Base-by-base conservation (phyloP, 2,329 filamentous ascomycete species). In the Stemphylium beticola region DNA sequence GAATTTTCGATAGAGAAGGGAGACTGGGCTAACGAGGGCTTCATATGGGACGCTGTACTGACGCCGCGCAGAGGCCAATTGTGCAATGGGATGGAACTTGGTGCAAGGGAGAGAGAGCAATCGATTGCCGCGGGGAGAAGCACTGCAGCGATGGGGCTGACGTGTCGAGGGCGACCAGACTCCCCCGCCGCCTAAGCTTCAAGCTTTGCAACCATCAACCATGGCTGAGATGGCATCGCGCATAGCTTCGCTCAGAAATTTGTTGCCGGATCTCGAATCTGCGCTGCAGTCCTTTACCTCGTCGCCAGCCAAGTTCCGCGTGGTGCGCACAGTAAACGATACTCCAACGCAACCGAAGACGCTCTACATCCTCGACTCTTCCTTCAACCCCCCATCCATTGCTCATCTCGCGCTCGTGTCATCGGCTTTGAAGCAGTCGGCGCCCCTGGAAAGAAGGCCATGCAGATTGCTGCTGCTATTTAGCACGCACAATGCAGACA, bases 401-500 rank as follows among this genome's bases (percentile, higher is more conserved):
- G 86, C 85, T 9, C 85, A 88, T 65, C 75, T 82, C 15, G 76
- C 77, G 18, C 81, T 88, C 31, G 83, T 81, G 4, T 78, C 76
- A 26, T 81, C 82, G 14, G 84, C 85, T 2, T 60, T 87, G 4
- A 71, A 75, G 39, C 73, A 77, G 34, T 66, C 73, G 15, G 57
- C 61, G 11, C 41, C 46, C n/a, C 54, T 55, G n/a, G 77, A 67
- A 47, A 60, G 68, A 53, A 62, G 62, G n/a, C 77, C 78, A 4
- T 73, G 73, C 49, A 71, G 85, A 8, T 66, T 88, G 2, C 71
- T 88, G 4, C 77, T 88, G 2, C 77, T 88, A 1, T 83, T 88
- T 48, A 85, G 84, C 39, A 87, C 83, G 0, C 81, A 85, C 65
- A 88, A 88, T 78, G 86, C 86, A 15, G 86, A 88, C 69, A 87